phyloP scores from a whole-genome alignment of 352 stramenopile species.

The Pythium dissotocum region DNA sequence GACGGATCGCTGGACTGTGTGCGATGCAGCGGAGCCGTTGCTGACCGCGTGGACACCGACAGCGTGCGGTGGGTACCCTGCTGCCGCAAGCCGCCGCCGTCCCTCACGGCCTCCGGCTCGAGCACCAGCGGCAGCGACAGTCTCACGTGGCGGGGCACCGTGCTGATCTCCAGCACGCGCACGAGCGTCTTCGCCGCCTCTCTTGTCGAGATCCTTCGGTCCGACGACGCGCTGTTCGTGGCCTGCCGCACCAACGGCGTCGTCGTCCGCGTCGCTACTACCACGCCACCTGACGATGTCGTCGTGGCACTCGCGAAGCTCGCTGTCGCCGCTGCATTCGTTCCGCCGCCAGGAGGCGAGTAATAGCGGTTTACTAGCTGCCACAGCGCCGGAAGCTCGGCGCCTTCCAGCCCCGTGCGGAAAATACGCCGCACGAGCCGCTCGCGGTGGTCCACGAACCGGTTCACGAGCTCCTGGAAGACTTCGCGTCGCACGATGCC shows the following conservation, averaged over 20 bases:
- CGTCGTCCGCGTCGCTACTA: background rate
- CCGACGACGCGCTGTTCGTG: background rate
- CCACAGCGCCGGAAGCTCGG: conserved; percentile 30
- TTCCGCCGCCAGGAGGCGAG: too few relatives aligned
- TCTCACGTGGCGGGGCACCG: background rate
- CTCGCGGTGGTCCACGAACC: conserved; percentile 24
- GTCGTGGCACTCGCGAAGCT: background rate
- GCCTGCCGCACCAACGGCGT: background rate
- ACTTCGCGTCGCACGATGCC: conserved; percentile 14
- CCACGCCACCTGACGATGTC: background rate
- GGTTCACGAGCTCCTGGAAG: conserved; percentile 27
- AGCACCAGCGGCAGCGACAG: conserved; percentile 13
- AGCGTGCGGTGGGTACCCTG: background rate
- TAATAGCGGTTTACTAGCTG: background rate
- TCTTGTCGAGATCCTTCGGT: background rate
- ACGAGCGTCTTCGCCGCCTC: conserved; percentile 18
- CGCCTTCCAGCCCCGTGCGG: conserved; percentile 20
- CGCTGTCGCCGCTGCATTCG: background rate
- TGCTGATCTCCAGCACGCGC: conserved; percentile 3
- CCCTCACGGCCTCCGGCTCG: background rate
- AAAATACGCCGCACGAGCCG: conserved; percentile 29
- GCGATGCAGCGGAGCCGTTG: background rate
- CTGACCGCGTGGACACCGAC: background rate
- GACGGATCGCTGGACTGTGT: background rate
- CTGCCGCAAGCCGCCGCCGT: background rate